Base-by-base conservation (phyloP, 768 basidiomycete genomes). In the Antrodiella citrinella region DNA sequence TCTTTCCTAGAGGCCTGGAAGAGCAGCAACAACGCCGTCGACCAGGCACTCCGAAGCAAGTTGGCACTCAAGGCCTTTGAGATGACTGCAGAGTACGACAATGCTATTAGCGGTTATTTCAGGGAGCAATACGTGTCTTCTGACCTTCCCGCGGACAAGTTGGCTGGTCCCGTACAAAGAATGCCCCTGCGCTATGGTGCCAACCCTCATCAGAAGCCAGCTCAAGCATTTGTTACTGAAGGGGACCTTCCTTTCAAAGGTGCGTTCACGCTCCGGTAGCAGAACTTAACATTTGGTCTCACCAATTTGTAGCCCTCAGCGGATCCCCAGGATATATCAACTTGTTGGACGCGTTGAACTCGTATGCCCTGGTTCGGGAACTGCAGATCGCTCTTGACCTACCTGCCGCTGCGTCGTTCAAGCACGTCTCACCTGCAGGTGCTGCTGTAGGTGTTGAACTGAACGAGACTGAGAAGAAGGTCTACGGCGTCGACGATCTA, bases 241-340 rank as follows among this genome's bases (percentile, higher is more conserved):
- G 92, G 93, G 19, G 80, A 83, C 58, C 75, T 99, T 40, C 96
- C 96, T 15, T 95, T 99, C 79, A 94, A 87, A 74, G 89, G 94
- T 91, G 52, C 11, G n/a, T n/a, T n/a, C n/a, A n/a, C n/a, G n/a
- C n/a, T n/a, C n/a, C n/a, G n/a, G n/a, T n/a, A n/a, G n/a, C n/a
- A n/a, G n/a, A n/a, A n/a, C n/a, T n/a, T 18, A 21, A 22, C 44
- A n/a, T 40, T 38, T 51, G n/a, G n/a, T n/a, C n/a, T n/a, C n/a
- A n/a, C n/a, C n/a, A n/a, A n/a, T 54, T 22, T n/a, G 10, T 62
- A 95, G 95, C 86, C 41, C 75, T 98, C 12, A 84, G 82, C 59
- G 95, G 96, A 9, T 91, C 94, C 5, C 96, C 96, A 9, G 96
- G 96, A 20, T 97, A 97, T 68, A 98, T 99, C 73, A 99, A 99